Evolutionary conservation across 345 rosid genomes (phyloP), one percentile per base, ranked within the genome.

Genomic region (Hevea brasiliensis): DNA sequence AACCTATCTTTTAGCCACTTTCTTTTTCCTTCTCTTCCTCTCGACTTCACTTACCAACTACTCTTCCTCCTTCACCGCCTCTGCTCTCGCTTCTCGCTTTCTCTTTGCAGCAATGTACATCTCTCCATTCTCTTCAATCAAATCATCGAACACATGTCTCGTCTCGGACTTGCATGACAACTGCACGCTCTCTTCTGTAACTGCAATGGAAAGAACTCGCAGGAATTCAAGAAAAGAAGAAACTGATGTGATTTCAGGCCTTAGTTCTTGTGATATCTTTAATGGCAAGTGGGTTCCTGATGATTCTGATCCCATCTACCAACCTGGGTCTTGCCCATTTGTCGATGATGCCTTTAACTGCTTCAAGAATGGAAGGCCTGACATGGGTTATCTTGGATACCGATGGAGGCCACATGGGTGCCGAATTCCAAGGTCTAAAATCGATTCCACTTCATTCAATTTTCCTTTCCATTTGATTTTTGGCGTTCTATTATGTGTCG

Each of bases 181-280:
- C 84, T 77, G 88, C 73, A 82, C 83, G 20, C 85, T 86, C 78
- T 75, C 85, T 14, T 76, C 85, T 10, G 82, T 82, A 1, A 48
- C 84, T 32, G 72, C 76, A 7, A 67, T 82, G 56, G 84, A 84
- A 68, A 71, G 76, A 67, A 71, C 61, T 62, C 75, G 37, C 4
- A 65, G 67, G 32, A 77, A 14, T 44, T 61, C 82, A 54, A 73
- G 67, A 64, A 81, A 77, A 37, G 81, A 74, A 66, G 83, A 80
- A 40, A 41, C 65, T 54, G 27, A 67, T 45, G 10, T 32, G 48
- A 70, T 2, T 2, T 65, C 79, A 55, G 79, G 75, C 42, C 79
- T 86, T 1, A 76, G 67, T 77, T 86, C 91, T 81, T 89, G 96
- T 70, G 87, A 89, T 65, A 80, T 89, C 64, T 91, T 89, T 50